These are phyloP conservation scores for Umbelopsis sp. DNA, from an alignment of 192 early-diverging fungal genomes.

Conservation along the genomic window DNA sequence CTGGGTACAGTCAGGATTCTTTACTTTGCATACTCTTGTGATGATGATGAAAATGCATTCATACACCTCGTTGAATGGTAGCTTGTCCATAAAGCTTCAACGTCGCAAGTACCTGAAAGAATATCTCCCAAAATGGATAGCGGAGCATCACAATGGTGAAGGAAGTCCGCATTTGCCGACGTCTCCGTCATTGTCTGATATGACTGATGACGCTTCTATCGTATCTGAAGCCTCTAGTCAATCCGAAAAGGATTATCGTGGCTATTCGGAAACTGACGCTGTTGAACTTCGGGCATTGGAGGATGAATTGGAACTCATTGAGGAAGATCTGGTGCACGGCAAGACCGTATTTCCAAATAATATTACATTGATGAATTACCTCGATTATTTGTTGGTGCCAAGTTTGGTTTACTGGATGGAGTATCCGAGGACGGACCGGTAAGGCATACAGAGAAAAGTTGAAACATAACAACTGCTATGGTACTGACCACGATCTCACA, in stretches of 20 bases:
- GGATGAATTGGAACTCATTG: conserved; percentile 52
- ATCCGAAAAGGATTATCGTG: conserved; percentile 1
- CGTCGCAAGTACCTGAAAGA: conserved; percentile 39
- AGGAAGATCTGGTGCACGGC: conserved; percentile 55
- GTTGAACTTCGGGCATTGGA: conserved; percentile 24
- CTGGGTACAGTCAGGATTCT: conserved; percentile 89
- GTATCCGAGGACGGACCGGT: conserved; percentile 85
- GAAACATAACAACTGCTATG: no score
- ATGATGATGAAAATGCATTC: conserved; percentile 98
- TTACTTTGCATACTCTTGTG: conserved; percentile 83
- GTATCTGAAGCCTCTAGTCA: not conserved
- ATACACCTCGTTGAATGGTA: conserved; percentile 83
- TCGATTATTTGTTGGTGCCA: conserved; percentile 87
- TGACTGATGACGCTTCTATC: not conserved
- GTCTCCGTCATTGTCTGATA: conserved; percentile 1
- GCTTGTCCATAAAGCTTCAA: conserved; percentile 55
- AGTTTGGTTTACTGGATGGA: conserved; percentile 92
- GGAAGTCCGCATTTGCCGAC: not conserved
- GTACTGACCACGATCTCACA: conserved; percentile 19
- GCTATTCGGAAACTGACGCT: not conserved
- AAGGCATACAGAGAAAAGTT: conserved; percentile 21
- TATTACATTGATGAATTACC: conserved; percentile 79
- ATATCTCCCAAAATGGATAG: conserved; percentile 22
- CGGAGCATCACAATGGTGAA: conserved; percentile 6
- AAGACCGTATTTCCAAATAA: conserved; percentile 74